A percentile compares a stretch with the other conserved stretches of the same genome.
phyloP scores from a whole-genome alignment of 306 rosid genomes.

The Gastrolobium villosum region DNA sequence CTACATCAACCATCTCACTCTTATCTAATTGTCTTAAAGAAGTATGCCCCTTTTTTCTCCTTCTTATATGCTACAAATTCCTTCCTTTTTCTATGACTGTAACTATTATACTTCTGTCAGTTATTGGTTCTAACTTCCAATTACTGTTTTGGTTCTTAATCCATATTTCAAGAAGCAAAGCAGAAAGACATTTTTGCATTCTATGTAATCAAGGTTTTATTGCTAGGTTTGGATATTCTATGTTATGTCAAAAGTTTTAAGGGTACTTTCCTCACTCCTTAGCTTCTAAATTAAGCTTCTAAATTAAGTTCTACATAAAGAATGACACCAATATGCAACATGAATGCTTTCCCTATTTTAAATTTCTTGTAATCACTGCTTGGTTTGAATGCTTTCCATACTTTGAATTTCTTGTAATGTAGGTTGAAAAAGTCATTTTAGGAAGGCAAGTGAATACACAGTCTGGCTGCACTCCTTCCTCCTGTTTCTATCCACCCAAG shows the following conservation, averaged over 20 bases:
- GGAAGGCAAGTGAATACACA: slow-evolving; percentile 46
- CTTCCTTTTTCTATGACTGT: neutral
- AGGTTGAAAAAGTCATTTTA: slow-evolving; percentile 56
- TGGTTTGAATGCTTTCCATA: neutral
- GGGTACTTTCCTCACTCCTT: neutral
- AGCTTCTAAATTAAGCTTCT: too few relatives aligned
- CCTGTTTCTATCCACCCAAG: slow-evolving; percentile 51
- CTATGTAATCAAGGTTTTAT: neutral
- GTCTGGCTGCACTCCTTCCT: slow-evolving; percentile 31
- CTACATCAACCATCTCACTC: slow-evolving; percentile 62
- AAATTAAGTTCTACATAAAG: neutral
- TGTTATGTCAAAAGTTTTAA: neutral
- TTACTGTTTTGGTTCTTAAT: neutral
- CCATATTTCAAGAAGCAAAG: slow-evolving; percentile 2
- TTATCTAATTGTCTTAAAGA: slow-evolving; percentile 67
- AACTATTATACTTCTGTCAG: neutral
- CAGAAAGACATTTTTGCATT: neutral
- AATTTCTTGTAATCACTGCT: neutral
- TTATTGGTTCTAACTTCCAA: neutral
- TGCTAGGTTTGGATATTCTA: slow-evolving; percentile 8
- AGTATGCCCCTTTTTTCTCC: slow-evolving; percentile 53
- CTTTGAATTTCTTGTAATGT: slow-evolving; percentile 45
- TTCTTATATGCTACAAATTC: slow-evolving; percentile 6
- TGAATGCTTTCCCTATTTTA: neutral
- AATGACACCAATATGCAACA: neutral